phyloP scores from a whole-genome alignment of 2,329 filamentous ascomycete species.

The Sclerotinia subarctica region DNA sequence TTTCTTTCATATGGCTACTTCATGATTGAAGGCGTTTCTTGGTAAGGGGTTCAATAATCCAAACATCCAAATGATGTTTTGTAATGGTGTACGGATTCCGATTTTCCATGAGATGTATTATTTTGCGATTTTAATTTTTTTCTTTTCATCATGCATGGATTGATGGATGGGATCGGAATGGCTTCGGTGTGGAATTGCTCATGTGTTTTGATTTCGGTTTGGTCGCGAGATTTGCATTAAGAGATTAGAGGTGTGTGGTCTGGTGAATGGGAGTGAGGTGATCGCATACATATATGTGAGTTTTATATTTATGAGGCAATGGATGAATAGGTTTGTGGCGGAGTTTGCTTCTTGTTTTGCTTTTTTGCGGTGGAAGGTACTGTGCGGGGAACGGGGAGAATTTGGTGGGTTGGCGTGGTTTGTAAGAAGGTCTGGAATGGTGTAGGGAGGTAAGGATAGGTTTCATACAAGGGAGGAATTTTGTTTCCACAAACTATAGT shows the following conservation, averaged over 20 bases:
- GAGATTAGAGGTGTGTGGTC: neutral
- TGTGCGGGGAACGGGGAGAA: neutral
- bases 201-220: neutral
- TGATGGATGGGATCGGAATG: slow-evolving; percentile 2
- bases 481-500: neutral
- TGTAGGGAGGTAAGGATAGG: too few relatives aligned
- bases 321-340: neutral
- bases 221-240: neutral
- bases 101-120: slow-evolving; percentile 1
- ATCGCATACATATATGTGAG: neutral
- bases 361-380: neutral
- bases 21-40: neutral
- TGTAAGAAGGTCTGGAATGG: too few relatives aligned
- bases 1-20: neutral
- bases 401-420: too few relatives aligned
- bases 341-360: neutral
- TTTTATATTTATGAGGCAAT: slow-evolving; percentile 7
- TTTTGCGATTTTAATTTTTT: neutral
- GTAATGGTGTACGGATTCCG: neutral
- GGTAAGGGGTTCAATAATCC: neutral
- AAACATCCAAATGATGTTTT: neutral
- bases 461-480: neutral
- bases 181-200: neutral
- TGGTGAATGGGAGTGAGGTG: neutral
- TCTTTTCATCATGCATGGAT: slow-evolving; percentile 2